Evolutionary conservation across 768 basidiomycete genomes (phyloP).

Genomic region (Auricularia sp.): DNA sequence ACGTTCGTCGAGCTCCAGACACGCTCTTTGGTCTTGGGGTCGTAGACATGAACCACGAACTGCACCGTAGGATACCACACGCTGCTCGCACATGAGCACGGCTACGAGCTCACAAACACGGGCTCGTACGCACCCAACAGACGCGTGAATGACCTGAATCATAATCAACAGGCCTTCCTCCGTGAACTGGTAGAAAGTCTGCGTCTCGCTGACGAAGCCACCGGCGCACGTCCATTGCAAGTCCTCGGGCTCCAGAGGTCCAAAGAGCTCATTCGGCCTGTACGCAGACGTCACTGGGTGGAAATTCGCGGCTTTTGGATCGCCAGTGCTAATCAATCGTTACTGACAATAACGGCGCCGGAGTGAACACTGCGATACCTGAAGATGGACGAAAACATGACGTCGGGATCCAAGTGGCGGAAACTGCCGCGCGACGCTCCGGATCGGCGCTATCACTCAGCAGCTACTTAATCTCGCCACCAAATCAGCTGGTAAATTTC

Average conservation of each 20-base stretch:
- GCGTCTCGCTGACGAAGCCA: conserved; percentile 88
- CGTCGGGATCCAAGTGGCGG: not conserved
- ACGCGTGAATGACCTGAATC: conserved; percentile 82
- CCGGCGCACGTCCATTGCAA: conserved; percentile 72
- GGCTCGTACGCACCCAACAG: conserved; percentile 53
- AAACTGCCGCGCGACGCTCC: not conserved
- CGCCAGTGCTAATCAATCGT: not conserved
- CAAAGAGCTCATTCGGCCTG: conserved; percentile 50
- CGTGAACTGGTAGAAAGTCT: conserved; percentile 73
- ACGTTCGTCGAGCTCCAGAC: conserved; percentile 86
- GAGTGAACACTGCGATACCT: not conserved
- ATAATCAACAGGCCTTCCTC: conserved; percentile 71
- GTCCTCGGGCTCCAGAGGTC: conserved; percentile 67
- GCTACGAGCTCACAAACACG: conserved; percentile 19
- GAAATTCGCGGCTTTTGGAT: conserved; percentile 56
- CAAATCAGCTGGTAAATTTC: no score
- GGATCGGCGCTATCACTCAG: no score
- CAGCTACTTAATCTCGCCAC: no score
- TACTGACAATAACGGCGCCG: not conserved
- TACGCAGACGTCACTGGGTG: conserved; percentile 65
- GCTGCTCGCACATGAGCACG: conserved; percentile 1
- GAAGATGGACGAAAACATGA: conserved; percentile 1
- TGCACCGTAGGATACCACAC: conserved; percentile 93
- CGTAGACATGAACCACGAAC: conserved; percentile 81
- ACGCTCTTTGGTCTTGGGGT: conserved; percentile 63